Base-by-base conservation (phyloP, 2,329 filamentous ascomycete species). In the Mollisia scopiformis region DNA sequence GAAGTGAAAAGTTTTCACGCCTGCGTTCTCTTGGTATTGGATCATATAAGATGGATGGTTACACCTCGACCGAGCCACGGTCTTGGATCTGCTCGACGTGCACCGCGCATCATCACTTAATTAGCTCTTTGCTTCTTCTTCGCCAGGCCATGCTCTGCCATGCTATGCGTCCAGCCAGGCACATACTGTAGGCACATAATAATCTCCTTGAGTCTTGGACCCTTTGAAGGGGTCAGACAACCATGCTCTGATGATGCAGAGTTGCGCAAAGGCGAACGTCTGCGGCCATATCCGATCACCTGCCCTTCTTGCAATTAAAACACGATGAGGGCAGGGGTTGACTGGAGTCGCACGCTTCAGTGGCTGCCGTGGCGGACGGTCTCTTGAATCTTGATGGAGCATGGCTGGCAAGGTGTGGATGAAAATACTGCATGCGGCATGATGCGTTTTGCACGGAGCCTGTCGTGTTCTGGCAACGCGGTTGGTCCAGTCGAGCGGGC, bases 1-100 rank as follows among this genome's bases (percentile, higher is more conserved):
- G 41, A 28, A 35, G 23, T 61, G 62, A 62, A 66, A 57, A 68
- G 30, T 62, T 64, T 66, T 66, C 62, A 65, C 43, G 33, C 43
- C 46, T 54, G 59, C 56, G 16, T 41, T 16, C n/a, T 23, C 19
- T 37, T 19, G 27, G 47, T 23, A 16, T 43, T 35, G 49, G 30
- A 51, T 51, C 49, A 30, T 50, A 35, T 28, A 31, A 37, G 52
- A 41, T 47, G 52, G 58, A 50, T 60, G 58, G 58, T 56, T 60
- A 50, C 58, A 60, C 53, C 21, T 53, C 35, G 35, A 47, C 30
- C 16, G 8, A 41, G 53, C 58, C 58, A 57, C 25, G 52, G 58
- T 46, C 46, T 56, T 55, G 53, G 58, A 57, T 52, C 35, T 52
- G 28, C n/a, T 46, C 31, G 21, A 35, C n/a, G n/a, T n/a, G n/a